Evolutionary conservation across 2,329 filamentous ascomycete species (phyloP).

Genomic region (Venturia nashicola): DNA sequence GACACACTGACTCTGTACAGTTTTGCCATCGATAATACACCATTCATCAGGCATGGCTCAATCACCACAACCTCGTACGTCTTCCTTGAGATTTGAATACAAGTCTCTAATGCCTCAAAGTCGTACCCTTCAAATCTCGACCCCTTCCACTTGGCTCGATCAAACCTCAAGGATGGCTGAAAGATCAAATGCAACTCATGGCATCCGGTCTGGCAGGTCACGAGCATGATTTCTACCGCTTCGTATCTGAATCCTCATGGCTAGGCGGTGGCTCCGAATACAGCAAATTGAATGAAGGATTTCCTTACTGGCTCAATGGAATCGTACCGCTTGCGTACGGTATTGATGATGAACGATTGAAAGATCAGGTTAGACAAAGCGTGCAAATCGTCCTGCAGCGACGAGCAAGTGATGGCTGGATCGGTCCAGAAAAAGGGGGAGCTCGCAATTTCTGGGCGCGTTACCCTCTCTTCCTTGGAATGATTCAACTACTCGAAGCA

Average conservation of each 20-base stretch:
- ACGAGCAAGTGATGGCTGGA: constrained; percentile 44
- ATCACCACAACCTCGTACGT: background rate
- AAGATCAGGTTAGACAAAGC: constrained; percentile 34
- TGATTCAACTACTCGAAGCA: constrained; percentile 39
- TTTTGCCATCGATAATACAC: background rate
- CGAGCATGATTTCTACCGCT: constrained; percentile 43
- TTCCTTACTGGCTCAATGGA: constrained; percentile 48
- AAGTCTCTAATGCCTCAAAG: background rate
- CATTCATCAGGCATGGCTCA: background rate
- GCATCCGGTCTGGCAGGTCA: constrained; percentile 42
- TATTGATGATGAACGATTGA: constrained; percentile 36
- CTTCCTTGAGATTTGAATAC: background rate
- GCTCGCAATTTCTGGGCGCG: constrained; percentile 41
- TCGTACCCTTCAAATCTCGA: constrained; percentile 22
- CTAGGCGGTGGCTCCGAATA: constrained; percentile 41
- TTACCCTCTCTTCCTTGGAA: constrained; percentile 37
- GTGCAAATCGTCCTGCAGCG: constrained; percentile 36
- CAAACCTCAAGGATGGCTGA: constrained; percentile 39
- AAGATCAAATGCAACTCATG: constrained; percentile 36
- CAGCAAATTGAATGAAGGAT: constrained; percentile 39
- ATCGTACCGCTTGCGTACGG: constrained; percentile 44
- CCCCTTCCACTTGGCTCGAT: constrained; percentile 38
- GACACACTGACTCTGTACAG: background rate
- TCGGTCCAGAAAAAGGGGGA: constrained; percentile 37
- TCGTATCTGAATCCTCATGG: constrained; percentile 40